Conservation (phyloP, 2,329 filamentous ascomycete genomes). For the Periglandula ipomoeae region DNA sequence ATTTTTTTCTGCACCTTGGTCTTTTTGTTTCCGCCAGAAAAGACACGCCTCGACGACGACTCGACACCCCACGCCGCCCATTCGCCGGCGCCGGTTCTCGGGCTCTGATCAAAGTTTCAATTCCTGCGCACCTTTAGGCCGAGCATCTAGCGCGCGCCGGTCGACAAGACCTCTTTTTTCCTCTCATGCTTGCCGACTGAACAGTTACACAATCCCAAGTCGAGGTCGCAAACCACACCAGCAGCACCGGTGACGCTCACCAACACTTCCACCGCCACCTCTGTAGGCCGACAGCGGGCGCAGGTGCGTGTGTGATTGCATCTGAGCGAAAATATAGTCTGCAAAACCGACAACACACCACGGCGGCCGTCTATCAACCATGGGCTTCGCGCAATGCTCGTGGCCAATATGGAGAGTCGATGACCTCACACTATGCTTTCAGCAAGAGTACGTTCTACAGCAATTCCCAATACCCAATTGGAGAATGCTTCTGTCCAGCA, state of each 20-base stretch:
- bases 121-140: not conserved
- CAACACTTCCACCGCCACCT: not conserved
- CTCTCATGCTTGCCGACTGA: not conserved
- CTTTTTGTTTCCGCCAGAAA: not conserved
- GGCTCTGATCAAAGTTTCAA: not conserved
- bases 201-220: not conserved
- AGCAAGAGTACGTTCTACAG: constrained; percentile 50
- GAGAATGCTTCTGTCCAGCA: too few relatives aligned
- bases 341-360: constrained; percentile 7
- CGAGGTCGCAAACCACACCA: not conserved
- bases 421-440: constrained; percentile 56
- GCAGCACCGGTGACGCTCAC: not conserved
- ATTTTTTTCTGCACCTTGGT: not conserved
- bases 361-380: constrained; percentile 13
- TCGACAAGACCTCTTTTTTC: not conserved
- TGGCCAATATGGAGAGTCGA: constrained; percentile 55
- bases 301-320: constrained; percentile 2
- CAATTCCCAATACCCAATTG: too few relatives aligned
- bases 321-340: not conserved
- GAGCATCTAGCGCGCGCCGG: not conserved
- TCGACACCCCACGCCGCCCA: not conserved
- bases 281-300: constrained; percentile 2
- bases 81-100: not conserved
- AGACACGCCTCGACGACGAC: not conserved
- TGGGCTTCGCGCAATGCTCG: constrained; percentile 44